Evolutionary conservation across 768 basidiomycete genomes (phyloP).

Genomic region (Tremella fuciformis): DNA sequence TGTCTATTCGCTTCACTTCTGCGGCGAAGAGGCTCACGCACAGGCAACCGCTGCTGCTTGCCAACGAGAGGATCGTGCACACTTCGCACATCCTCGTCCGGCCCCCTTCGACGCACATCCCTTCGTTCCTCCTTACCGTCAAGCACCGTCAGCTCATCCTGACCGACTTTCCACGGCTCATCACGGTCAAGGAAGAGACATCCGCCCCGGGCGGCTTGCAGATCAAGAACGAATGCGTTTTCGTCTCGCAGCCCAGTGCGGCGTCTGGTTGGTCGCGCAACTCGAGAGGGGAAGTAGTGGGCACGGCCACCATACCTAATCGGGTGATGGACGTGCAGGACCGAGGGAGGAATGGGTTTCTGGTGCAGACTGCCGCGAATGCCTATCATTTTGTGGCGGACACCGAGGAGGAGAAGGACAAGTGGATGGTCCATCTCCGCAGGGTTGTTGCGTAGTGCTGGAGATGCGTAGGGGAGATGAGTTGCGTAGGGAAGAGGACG

Average conservation of each 20-base stretch:
- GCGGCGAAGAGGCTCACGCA: conserved; percentile 7
- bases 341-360: conserved; percentile 39
- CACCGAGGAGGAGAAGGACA: conserved; percentile 19
- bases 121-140: conserved; percentile 38
- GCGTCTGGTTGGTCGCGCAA: background rate
- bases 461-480: too few relatives aligned
- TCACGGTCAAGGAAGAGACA: conserved; percentile 46
- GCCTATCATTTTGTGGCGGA: conserved; percentile 28
- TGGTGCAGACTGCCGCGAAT: conserved; percentile 40
- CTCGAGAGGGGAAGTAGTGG: conserved; percentile 6
- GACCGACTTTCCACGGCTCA: conserved; percentile 47
- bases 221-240: conserved; percentile 45
- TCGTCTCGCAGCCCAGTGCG: conserved; percentile 18
- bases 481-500: too few relatives aligned
- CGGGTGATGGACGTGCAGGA: conserved; percentile 32
- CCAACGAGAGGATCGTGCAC: conserved; percentile 42
- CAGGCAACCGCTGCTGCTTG: conserved; percentile 36
- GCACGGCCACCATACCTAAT: conserved; percentile 15
- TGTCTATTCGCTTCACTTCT: background rate
- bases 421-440: conserved; percentile 25
- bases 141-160: conserved; percentile 42
- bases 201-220: conserved; percentile 16
- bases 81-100: conserved; percentile 33
- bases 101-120: conserved; percentile 30
- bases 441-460: background rate